Evolutionary conservation across 768 basidiomycete species (phyloP), one percentile per base, ranked within the genome.

Genomic region (Tubosaeta sp.): DNA sequence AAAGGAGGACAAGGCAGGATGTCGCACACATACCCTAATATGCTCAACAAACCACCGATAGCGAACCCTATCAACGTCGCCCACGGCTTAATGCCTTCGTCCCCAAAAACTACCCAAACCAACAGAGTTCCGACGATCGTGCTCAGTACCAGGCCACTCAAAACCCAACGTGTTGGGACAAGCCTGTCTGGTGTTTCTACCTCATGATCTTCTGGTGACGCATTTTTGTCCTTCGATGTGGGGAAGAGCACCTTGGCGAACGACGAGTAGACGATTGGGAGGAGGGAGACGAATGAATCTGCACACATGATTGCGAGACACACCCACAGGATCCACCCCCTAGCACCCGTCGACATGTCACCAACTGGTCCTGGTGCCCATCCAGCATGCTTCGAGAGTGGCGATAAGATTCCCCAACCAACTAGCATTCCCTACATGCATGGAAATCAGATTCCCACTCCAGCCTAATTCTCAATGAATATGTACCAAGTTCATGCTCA

Each of bases 261-360:
- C 48, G 80, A 81, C 49, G 86, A 84, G 46, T 75, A 65, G 36
- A 80, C 69, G 52, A 93, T 83, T 18, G 94, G 91, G 16, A 91
- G 58, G 24, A 98, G 81, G 10, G 91, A 92, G 32, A 97, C 78
- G 52, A 97, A 67, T 46, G 86, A 87, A 70, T 98, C 95, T 31
- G 92, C 81, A 66, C 87, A 91, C 95, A 98, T 97, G 61, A 95
- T 88, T 4, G 94, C 94, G 31, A 98, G 77, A 1, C 93, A 89
- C 19, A 86, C 79, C 95, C 95, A 98, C n/a, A 98, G 80, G 48
- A 95, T 93, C 92, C 92, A 95, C 30, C 91, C 91, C 46, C 94
- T 81, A n/a, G 93, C 86, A 36, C 95, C 95, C 52, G 78, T 77
- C 5, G 84, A 77, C 79, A 93, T 91, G 58, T 91, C 89, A 1